Conservation (phyloP, 495 filamentous ascomycete genomes). For the Bathelium albidoporum region DNA sequence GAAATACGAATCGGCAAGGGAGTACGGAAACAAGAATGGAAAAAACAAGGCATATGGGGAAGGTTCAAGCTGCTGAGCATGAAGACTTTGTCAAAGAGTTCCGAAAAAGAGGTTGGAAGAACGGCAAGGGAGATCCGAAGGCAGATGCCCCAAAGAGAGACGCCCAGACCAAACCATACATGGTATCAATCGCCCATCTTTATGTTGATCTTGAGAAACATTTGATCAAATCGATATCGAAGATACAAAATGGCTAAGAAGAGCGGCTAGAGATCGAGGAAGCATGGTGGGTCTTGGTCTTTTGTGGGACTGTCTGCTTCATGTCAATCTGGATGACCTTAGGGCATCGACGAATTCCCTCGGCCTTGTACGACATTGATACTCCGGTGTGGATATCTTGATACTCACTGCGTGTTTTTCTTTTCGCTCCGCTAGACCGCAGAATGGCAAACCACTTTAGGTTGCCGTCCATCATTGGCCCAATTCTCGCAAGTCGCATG, state of each 20-base stretch:
- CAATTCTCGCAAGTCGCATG: no score
- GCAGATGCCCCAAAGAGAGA: not conserved
- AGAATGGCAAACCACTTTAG: no score
- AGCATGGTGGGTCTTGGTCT: not conserved
- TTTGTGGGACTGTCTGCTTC: not conserved
- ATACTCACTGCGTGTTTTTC: no score
- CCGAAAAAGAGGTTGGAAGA: not conserved
- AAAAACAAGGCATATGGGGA: not conserved
- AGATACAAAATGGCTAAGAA: not conserved
- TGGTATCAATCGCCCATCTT: not conserved
- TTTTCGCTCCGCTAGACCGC: no score
- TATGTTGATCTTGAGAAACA: not conserved
- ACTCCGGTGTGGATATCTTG: constrained; percentile 2
- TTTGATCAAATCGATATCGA: not conserved
- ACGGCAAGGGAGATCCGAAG: not conserved
- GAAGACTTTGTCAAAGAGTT: not conserved
- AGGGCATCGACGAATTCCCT: not conserved
- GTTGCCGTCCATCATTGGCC: no score
- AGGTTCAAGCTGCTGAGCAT: not conserved
- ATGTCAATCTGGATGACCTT: constrained; percentile 2
- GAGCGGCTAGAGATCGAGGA: not conserved
- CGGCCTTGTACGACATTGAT: not conserved
- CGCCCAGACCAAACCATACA: not conserved
- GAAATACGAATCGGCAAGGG: no score
- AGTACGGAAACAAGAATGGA: no score